These are phyloP conservation scores for Pelagophyceae sp. DNA, from an alignment of 352 stramenopile genomes.

Conservation along the genomic window DNA sequence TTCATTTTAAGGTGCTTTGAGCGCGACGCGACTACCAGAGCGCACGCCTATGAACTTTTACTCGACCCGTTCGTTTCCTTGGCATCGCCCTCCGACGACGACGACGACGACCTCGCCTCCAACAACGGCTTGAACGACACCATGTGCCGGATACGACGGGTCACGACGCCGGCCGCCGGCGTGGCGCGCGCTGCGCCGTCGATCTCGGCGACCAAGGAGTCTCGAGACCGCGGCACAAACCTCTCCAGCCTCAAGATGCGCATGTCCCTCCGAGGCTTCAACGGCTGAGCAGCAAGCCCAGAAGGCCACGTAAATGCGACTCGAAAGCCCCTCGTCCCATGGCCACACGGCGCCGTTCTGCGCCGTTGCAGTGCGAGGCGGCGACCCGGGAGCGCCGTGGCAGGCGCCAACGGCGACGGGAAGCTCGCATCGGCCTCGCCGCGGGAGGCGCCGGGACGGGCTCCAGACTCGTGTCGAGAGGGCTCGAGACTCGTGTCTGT, in stretches of 20 bases:
- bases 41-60: constrained; percentile 37
- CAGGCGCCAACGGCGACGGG: too few species aligned
- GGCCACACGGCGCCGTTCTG: too few species aligned
- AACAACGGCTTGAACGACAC: not conserved
- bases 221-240: not conserved
- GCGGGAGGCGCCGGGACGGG: too few species aligned
- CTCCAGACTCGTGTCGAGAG: too few species aligned
- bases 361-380: too few species aligned
- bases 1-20: constrained; percentile 48
- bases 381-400: too few species aligned
- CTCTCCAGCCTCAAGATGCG: constrained; percentile 16
- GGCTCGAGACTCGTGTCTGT: too few species aligned
- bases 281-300: too few species aligned
- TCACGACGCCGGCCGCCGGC: not conserved
- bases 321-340: too few species aligned
- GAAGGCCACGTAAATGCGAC: too few species aligned
- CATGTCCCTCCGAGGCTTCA: constrained; percentile 13
- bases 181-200: not conserved
- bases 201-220: not conserved
- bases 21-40: constrained; percentile 40
- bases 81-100: not conserved
- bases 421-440: too few species aligned
- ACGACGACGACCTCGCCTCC: not conserved
- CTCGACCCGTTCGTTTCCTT: constrained; percentile 40
- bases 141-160: not conserved